Conservation (phyloP, 306 rosid genomes). For the Dryas octopetala region DNA sequence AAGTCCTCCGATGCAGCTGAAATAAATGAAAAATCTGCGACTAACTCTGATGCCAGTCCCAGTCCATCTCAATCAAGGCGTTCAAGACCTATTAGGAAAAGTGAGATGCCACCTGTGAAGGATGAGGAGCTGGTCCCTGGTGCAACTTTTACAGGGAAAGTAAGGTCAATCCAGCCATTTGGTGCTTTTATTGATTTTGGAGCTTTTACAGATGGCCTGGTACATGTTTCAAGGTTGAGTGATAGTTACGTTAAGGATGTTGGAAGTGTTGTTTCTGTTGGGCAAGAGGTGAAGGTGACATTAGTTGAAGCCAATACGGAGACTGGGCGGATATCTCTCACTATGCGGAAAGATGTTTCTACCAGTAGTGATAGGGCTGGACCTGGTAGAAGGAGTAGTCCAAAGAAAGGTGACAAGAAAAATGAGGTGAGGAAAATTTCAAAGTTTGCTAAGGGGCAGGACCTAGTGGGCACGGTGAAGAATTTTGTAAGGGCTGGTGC, state of each 20-base stretch:
- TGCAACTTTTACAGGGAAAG: constrained; percentile 89
- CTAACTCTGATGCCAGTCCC: constrained; percentile 44
- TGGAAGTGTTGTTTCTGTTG: constrained; percentile 79
- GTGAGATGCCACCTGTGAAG: constrained; percentile 87
- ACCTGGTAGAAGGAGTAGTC: constrained; percentile 53
- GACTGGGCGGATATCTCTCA: constrained; percentile 81
- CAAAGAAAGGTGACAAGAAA: constrained; percentile 56
- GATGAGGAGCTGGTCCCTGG: constrained; percentile 81
- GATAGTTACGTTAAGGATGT: constrained; percentile 86
- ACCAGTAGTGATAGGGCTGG: constrained; percentile 48
- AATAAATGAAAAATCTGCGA: constrained; percentile 31
- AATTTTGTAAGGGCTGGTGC: constrained; percentile 77
- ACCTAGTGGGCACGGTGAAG: constrained; percentile 81
- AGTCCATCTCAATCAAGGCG: constrained; percentile 48
- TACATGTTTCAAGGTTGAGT: constrained; percentile 90
- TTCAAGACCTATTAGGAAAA: constrained; percentile 67
- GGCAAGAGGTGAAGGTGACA: constrained; percentile 97
- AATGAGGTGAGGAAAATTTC: constrained; percentile 51
- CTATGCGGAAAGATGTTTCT: constrained; percentile 79
- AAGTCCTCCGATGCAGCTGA: constrained; percentile 40
- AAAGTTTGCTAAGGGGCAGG: constrained; percentile 74
- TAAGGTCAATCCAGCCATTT: constrained; percentile 89
- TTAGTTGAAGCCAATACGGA: constrained; percentile 76
- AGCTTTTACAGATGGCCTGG: constrained; percentile 95
- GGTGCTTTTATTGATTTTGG: constrained; percentile 97